Base-by-base conservation (phyloP, 495 filamentous ascomycete genomes). In the Podospora pseudocomata region DNA sequence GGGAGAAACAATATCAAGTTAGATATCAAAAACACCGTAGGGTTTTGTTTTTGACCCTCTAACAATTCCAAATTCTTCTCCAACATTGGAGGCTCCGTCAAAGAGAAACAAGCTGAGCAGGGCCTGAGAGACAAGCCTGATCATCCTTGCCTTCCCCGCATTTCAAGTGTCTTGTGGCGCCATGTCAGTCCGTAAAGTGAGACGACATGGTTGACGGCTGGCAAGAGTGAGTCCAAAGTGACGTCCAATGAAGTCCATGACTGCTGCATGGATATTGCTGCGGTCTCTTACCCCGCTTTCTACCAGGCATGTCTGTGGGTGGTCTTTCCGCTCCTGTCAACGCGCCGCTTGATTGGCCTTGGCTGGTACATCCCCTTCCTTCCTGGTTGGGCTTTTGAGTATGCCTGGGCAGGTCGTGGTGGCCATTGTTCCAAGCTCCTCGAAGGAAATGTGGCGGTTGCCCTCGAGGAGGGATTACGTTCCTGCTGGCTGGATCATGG, bases 281-380 rank as follows among this genome's bases (percentile, higher is more conserved):
- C 39, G 13, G 39, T 49, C 39, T 49, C 39, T 49, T 78, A 78
- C 76, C 76, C 76, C 76, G 76, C 76, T 74, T 71, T 70, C 67
- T 19, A 71, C 39, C 68, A 69, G 67, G 53, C 64, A 20, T 49
- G 64, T 27, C 64, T 23, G 23, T 23, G 49, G 34, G 34, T 58
- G 66, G 34, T 26, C 64, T 56, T 66, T 44, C 64, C 59, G 27
- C 39, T 49, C 44, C 63, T 23, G 34, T 32, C 39, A 49, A 49
- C 39, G 39, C 13, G 39, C 39, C 39, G 39, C 39, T 49, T 49
- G 39, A 49, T 49, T 49, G 39, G 39, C 39, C 39, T 49, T 18
- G 39, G 5, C 9, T 49, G 39, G 39, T 49, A 18, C 39, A 32
- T 49, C 39, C 39, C 39, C 39, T 49, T 49, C 39, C 39, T 49